A percentile compares a stretch with the other conserved stretches of the same genome.
Evolutionary conservation across 306 rosid genomes (phyloP).

Genomic region (Heteromeles arbutifolia): DNA sequence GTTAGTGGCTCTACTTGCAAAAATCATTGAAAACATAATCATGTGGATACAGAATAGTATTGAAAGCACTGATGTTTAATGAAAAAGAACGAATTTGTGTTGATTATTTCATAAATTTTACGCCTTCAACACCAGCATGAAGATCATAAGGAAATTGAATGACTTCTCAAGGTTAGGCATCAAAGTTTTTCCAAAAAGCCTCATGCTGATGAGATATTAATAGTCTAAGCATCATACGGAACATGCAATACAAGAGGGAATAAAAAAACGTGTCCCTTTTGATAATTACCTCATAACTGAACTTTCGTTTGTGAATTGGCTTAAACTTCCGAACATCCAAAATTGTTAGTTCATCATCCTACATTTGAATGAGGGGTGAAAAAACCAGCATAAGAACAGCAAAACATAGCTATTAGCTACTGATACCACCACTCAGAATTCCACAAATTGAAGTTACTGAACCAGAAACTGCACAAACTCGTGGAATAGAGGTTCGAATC

Average conservation of each 20-base stretch:
- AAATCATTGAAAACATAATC: background rate
- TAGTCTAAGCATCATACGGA: background rate
- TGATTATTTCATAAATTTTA: background rate
- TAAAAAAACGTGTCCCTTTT: background rate
- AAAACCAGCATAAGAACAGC: slow-evolving; percentile 10
- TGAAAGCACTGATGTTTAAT: background rate
- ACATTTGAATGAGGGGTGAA: background rate
- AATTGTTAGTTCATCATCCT: slow-evolving; percentile 96
- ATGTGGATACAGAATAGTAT: background rate
- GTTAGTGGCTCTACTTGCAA: background rate
- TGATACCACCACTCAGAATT: background rate
- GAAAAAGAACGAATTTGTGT: background rate
- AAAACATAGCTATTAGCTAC: background rate
- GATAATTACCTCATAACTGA: slow-evolving; percentile 74
- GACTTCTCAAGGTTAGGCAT: background rate
- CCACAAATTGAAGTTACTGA: background rate
- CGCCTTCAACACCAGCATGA: background rate
- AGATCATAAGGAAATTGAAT: background rate
- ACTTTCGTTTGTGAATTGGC: slow-evolving; percentile 88
- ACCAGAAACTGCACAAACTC: slow-evolving; percentile 1
- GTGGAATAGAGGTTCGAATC: background rate
- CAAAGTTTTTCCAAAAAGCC: background rate
- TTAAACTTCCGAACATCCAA: slow-evolving; percentile 92
- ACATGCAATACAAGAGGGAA: background rate
- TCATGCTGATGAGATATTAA: background rate